Base-by-base conservation (phyloP, 1,284 basidiomycete genomes). In the Lignosus rhinocerotis region DNA sequence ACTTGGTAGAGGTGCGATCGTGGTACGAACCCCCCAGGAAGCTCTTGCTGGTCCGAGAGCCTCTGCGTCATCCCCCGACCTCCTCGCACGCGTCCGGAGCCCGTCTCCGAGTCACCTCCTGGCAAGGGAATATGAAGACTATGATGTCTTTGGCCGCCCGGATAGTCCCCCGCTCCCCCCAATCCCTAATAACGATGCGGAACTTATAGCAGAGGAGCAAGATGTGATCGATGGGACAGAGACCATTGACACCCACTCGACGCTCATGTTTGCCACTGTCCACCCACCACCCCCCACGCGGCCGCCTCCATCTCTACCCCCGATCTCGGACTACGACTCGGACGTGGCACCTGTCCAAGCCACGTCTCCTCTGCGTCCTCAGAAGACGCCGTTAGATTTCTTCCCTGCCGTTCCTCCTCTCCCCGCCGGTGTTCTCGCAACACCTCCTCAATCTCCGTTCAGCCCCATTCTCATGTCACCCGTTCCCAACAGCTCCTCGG, bases 11-110 rank as follows among this genome's bases (percentile, higher is more conserved):
- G 88, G 89, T 38, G 89, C 89, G 12, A 85, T 77, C 2, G 75
- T 92, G 21, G 90, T 92, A 34, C 78, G 85, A 59, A 92, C 90
- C 0, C 88, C 90, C 2, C 84, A 87, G 60, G 90, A 92, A 52
- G 90, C 89, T 33, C 75, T 92, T 55, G 72, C 69, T 55, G 61
- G 61, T 30, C 52, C 60, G 47, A 61, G 60, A 43, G 54, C 58
- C 39, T 59, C 60, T 25, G 54, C 56, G 6, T 62, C 62, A 31
- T 59, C 59, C 32, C 62, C 62, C 39, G 62, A 64, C 51, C 62
- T 63, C n/a, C 58, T 61, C 53, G 49, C 55, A 14, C 55, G 55
- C 36, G 48, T 49, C 8, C 55, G 59, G 25, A 64, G 62, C 31
- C 52, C 62, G 12, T 55, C 62, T 8, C 62, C 62, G 6, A 63